These are phyloP conservation scores for Trametes gibbosa DNA, from an alignment of 768 basidiomycete species.

Conservation along the genomic window DNA sequence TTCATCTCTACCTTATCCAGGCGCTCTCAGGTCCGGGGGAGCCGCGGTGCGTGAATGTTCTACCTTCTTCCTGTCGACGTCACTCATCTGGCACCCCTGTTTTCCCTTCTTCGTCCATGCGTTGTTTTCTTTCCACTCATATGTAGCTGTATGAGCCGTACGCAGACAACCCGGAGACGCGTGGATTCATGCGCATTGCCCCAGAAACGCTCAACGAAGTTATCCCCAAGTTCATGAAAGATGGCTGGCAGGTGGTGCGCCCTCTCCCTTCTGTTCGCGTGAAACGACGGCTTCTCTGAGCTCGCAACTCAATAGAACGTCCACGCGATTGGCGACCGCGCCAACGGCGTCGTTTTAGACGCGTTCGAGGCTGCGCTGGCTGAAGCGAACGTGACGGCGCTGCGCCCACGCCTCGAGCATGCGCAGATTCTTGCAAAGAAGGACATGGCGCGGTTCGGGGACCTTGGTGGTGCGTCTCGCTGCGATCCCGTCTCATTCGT, in stretches of 20 bases:
- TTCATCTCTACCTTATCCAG: constrained; percentile 33
- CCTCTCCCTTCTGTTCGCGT: background rate
- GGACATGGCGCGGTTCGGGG: constrained; percentile 76
- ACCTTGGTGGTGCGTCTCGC: constrained; percentile 63
- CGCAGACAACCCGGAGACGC: constrained; percentile 69
- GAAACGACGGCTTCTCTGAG: too few relatives aligned
- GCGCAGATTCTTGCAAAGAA: constrained; percentile 79
- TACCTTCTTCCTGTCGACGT: background rate
- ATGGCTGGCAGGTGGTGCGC: constrained; percentile 90
- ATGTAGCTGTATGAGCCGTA: constrained; percentile 77
- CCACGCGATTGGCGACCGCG: constrained; percentile 84
- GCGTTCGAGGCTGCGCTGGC: constrained; percentile 72
- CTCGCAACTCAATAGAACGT: constrained; percentile 60
- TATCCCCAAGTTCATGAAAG: constrained; percentile 67
- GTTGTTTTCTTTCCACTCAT: background rate
- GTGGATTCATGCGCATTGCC: constrained; percentile 74
- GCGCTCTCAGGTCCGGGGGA: constrained; percentile 86
- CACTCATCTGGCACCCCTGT: background rate
- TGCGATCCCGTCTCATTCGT: background rate
- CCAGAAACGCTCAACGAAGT: constrained; percentile 58
- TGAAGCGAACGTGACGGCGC: constrained; percentile 57
- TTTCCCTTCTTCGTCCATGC: background rate
- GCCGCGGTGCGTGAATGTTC: constrained; percentile 60
- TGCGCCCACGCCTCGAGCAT: constrained; percentile 84
- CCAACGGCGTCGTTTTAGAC: constrained; percentile 80